A percentile compares a stretch with the other conserved stretches of the same genome.
Evolutionary conservation across 1,284 basidiomycete species (phyloP).

Genomic region (Marasmius fiardii): DNA sequence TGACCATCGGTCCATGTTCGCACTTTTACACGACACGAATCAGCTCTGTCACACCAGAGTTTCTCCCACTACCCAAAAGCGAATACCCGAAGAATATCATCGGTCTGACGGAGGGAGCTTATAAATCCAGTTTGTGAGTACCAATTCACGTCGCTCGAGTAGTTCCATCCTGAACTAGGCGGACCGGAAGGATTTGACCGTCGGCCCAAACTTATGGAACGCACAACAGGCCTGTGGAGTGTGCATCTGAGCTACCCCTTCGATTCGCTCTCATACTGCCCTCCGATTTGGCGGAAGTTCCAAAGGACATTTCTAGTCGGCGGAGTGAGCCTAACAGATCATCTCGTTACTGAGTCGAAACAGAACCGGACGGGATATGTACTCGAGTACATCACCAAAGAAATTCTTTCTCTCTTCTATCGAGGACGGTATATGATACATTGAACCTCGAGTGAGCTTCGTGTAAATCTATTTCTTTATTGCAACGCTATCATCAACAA

Average conservation of each 20-base stretch:
- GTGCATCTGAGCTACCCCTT: slow-evolving; percentile 4
- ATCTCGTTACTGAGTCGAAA: not conserved
- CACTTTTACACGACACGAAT: slow-evolving; percentile 38
- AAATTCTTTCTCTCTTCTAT: slow-evolving; percentile 63
- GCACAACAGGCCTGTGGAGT: slow-evolving; percentile 62
- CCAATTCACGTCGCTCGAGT: slow-evolving; percentile 46
- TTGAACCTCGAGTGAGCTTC: slow-evolving; percentile 73
- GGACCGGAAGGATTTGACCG: slow-evolving; percentile 62
- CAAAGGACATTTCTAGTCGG: slow-evolving; percentile 46
- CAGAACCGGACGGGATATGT: slow-evolving; percentile 53
- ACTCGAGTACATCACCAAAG: slow-evolving; percentile 53
- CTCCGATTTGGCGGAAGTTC: slow-evolving; percentile 74
- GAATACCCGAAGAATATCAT: slow-evolving; percentile 25
- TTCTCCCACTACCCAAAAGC: slow-evolving; percentile 39
- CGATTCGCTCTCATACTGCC: not conserved
- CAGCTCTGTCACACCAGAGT: slow-evolving; percentile 43
- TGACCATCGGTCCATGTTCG: slow-evolving; percentile 60
- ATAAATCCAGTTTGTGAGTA: slow-evolving; percentile 49
- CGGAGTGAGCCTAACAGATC: slow-evolving; percentile 32
- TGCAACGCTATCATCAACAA: not conserved
- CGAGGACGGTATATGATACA: slow-evolving; percentile 71
- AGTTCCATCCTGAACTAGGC: slow-evolving; percentile 48
- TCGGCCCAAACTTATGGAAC: slow-evolving; percentile 69
- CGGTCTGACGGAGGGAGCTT: slow-evolving; percentile 43
- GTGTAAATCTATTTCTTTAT: slow-evolving; percentile 33